Evolutionary conservation across 805 yeast species (phyloP).

Genomic region (Naumovozyma dairenensis): DNA sequence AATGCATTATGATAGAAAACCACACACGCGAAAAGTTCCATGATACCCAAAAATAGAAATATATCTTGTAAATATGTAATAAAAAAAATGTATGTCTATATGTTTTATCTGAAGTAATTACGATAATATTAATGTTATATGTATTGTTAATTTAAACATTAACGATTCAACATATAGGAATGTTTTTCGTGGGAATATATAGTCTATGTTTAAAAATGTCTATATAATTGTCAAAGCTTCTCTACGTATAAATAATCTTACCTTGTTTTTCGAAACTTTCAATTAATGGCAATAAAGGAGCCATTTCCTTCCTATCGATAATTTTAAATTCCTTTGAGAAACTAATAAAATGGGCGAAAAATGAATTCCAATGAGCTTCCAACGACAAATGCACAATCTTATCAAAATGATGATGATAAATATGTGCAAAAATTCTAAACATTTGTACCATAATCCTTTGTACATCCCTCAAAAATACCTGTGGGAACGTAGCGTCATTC

Average conservation of each 20-base stretch:
- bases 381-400: conserved; percentile 81
- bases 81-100: neutral
- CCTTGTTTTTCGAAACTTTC: conserved; percentile 80
- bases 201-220: neutral
- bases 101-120: too few relatives aligned
- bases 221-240: too few relatives aligned
- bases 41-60: too few relatives aligned
- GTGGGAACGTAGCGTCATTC: conserved; percentile 81
- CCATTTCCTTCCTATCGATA: conserved; percentile 69
- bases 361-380: conserved; percentile 97
- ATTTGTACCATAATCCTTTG: conserved; percentile 83
- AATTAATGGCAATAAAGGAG: conserved; percentile 67
- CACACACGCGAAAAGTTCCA: too few relatives aligned
- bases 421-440: conserved; percentile 92
- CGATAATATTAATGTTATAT: too few relatives aligned
- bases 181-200: neutral
- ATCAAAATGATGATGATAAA: conserved; percentile 91
- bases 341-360: conserved; percentile 87
- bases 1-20: neutral
- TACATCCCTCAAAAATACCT: conserved; percentile 69
- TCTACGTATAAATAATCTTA: conserved; percentile 40
- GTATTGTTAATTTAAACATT: neutral
- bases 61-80: neutral
- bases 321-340: conserved; percentile 77
- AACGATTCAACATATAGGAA: too few relatives aligned